Conservation (phyloP, 306 rosid species). For the Quercus dentata region DNA sequence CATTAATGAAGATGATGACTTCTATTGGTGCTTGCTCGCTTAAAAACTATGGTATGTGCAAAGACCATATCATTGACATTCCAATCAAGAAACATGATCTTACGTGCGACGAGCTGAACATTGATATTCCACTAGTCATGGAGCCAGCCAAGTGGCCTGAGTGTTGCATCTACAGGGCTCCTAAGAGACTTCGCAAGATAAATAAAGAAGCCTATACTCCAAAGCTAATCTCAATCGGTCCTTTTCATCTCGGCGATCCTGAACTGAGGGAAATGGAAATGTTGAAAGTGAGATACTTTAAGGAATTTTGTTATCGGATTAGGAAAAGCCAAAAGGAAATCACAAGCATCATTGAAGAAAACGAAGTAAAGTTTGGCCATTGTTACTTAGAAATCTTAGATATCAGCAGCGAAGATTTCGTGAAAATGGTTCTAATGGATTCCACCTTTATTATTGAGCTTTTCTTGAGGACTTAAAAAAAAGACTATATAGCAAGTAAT, state of each 20-base stretch:
- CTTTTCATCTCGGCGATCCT: background rate
- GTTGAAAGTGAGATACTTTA: background rate
- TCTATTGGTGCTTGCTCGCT: too few relatives aligned
- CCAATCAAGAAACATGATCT: too few relatives aligned
- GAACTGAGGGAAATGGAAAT: background rate
- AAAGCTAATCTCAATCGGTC: conserved; percentile 18
- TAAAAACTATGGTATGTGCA: too few relatives aligned
- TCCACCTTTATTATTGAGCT: too few relatives aligned
- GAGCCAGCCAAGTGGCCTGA: background rate
- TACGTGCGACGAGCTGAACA: background rate
- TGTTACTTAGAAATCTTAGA: background rate
- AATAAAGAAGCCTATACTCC: conserved; percentile 21
- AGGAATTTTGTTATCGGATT: background rate
- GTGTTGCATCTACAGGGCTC: conserved; percentile 21
- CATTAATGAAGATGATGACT: too few relatives aligned
- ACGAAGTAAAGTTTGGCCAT: background rate
- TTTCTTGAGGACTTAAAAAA: too few relatives aligned
- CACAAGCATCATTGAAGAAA: background rate
- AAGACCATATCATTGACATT: too few relatives aligned
- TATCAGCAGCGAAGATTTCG: too few relatives aligned
- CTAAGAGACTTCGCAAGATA: conserved; percentile 13
- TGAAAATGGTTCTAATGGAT: too few relatives aligned
- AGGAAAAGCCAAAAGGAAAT: background rate
- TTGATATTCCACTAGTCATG: background rate
- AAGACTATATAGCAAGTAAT: too few relatives aligned